Evolutionary conservation across 139 green algal genomes (phyloP), one percentile per base, ranked within the genome.

Genomic region (Chlorella vulgaris): DNA sequence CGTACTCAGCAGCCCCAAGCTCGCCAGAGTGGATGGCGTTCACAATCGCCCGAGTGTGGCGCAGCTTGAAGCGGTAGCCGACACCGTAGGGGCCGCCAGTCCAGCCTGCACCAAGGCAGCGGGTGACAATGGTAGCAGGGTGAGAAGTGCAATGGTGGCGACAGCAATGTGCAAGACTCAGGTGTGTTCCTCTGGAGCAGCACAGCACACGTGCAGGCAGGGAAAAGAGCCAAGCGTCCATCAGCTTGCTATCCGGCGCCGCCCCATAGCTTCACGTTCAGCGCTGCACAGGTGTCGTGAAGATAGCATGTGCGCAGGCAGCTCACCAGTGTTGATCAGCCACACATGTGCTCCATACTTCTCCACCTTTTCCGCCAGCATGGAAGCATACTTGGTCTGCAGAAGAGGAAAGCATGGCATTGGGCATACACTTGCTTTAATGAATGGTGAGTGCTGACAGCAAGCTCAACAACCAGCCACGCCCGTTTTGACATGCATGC

Each of bases 1-100:
- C 69, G 71, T 84, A 94, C 36, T 94, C 81, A 4, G 83, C 91
- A 0, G 80, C 58, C 2, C 70, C 47, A 60, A 99, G 91, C 70
- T 94, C 90, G 7, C 96, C 96, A 39, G 69, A 88, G 89, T 98
- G 96, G 76, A 98, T 98, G 69, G 96, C 96, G 81, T 99, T 91
- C 62, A 99, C 91, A 76, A 99, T 99, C 62, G 93, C 92, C 40
- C 96, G 91, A 8, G 96, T 99, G 89, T 97, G 84, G 75, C 90
- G 90, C 29, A 99, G 88, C 83, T 93, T 96, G 78, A 98, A 98
- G 83, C 95, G 91, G 63, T 87, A 84, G 40, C 95, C 96, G 29
- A 94, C 90, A 78, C 95, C 95, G 84, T 98, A 98, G 1, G 71
- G 61, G 69, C 88, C 88, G 38, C 86, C 86, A 62, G 86, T 85